These are phyloP conservation scores for Sordariomycetes sp. DNA, from an alignment of 2,329 filamentous ascomycete genomes.

Conservation along the genomic window DNA sequence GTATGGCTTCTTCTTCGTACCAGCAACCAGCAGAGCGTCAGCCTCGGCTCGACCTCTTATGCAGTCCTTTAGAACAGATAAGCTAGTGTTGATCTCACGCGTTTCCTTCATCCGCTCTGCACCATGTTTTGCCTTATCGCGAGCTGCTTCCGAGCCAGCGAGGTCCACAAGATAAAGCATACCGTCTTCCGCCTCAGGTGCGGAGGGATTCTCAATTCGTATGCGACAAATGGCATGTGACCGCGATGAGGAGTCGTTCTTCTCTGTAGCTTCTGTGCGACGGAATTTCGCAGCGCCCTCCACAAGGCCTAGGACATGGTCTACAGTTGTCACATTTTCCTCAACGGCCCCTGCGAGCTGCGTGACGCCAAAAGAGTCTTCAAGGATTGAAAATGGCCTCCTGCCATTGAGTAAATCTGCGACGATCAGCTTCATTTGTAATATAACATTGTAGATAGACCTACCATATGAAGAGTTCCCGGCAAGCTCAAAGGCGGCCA, in stretches of 20 bases:
- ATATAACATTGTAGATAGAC: too few species aligned
- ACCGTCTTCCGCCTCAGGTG: conserved; percentile 24
- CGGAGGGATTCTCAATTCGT: conserved; percentile 20
- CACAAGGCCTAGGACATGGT: conserved; percentile 20
- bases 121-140: conserved; percentile 28
- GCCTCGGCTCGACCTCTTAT: conserved; percentile 33
- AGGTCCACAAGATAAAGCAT: conserved; percentile 37
- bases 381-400: conserved; percentile 29
- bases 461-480: conserved; percentile 22
- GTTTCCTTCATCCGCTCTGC: conserved; percentile 35
- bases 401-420: conserved; percentile 31
- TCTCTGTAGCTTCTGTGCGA: conserved; percentile 29
- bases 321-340: conserved; percentile 17
- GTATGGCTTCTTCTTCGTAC: conserved; percentile 21
- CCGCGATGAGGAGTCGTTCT: conserved; percentile 37
- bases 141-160: conserved; percentile 37
- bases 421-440: background rate
- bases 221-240: conserved; percentile 40
- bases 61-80: conserved; percentile 42
- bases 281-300: conserved; percentile 28
- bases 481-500: conserved; percentile 28
- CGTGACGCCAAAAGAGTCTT: conserved; percentile 32
- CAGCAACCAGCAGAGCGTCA: conserved; percentile 13
- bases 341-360: conserved; percentile 35
- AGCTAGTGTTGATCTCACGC: conserved; percentile 36